These are phyloP conservation scores for Fusarium sp. DNA, from an alignment of 2,329 filamentous ascomycete species.

Conservation along the genomic window DNA sequence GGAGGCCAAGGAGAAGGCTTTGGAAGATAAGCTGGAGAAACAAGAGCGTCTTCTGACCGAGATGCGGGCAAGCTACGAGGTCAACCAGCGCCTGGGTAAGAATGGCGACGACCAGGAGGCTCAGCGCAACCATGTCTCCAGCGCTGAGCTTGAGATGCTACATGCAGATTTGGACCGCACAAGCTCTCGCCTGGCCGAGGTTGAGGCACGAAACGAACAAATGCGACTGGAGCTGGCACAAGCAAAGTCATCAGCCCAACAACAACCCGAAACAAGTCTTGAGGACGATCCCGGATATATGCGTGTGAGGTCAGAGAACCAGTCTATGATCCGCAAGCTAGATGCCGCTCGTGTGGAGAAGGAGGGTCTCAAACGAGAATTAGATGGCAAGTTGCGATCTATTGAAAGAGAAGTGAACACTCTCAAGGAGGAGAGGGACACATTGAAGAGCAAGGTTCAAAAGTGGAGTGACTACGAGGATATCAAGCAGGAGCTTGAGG, in stretches of 20 bases:
- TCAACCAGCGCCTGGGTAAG: conserved; percentile 87
- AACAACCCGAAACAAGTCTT: conserved; percentile 69
- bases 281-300: conserved; percentile 93
- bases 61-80: conserved; percentile 96
- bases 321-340: conserved; percentile 87
- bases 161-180: conserved; percentile 92
- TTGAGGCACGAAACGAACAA: conserved; percentile 95
- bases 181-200: conserved; percentile 85
- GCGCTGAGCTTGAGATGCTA: conserved; percentile 93
- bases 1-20: conserved; percentile 88
- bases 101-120: conserved; percentile 72
- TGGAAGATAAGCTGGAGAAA: conserved; percentile 94
- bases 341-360: conserved; percentile 86
- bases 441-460: conserved; percentile 81
- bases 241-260: conserved; percentile 75
- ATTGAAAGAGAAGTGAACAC: conserved; percentile 82
- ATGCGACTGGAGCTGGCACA: conserved; percentile 91
- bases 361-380: conserved; percentile 80
- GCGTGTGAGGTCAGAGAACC: conserved; percentile 92
- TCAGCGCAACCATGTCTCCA: conserved; percentile 75
- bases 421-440: conserved; percentile 83
- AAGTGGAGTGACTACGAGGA: conserved; percentile 97
- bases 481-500: conserved; percentile 93
- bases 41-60: conserved; percentile 94
- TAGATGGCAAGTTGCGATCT: conserved; percentile 80